phyloP scores from a whole-genome alignment of 495 filamentous ascomycete genomes.

The Penicillium psychrofluorescens region DNA sequence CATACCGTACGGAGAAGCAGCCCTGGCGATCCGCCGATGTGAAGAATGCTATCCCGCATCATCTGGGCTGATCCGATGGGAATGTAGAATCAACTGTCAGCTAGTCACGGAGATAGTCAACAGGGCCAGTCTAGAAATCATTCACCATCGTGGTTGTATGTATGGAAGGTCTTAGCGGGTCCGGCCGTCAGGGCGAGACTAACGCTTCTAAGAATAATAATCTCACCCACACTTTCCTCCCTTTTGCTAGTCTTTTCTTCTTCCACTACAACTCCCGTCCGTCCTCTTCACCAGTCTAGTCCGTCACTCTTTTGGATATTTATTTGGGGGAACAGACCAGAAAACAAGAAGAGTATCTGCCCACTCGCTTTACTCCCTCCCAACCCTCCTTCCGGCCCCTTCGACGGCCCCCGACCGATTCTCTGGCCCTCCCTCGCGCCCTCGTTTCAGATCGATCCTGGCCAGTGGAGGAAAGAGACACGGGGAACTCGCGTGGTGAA shows the following conservation, averaged over 20 bases:
- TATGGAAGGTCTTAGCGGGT: constrained; percentile 2
- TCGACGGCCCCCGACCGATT: constrained; percentile 4
- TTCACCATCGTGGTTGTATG: neutral
- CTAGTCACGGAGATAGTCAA: no score
- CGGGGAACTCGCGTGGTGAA: constrained; percentile 6
- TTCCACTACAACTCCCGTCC: neutral
- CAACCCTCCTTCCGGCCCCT: constrained; percentile 2
- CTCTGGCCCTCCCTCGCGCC: constrained; percentile 3
- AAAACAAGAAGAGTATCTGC: no score
- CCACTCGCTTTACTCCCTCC: neutral
- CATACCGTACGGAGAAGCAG: no score
- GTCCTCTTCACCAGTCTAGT: constrained; percentile 3
- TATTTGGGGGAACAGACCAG: neutral
- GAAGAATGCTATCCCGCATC: no score
- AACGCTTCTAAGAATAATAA: no score
- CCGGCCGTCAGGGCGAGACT: neutral
- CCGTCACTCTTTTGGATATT: constrained; percentile 25
- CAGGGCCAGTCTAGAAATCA: no score
- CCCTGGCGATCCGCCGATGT: no score
- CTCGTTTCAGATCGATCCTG: constrained; percentile 14
- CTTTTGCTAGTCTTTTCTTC: constrained; percentile 6
- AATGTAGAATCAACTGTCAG: no score
- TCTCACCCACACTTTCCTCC: constrained; percentile 15
- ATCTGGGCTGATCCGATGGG: no score
- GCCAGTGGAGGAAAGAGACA: constrained; percentile 8